These are phyloP conservation scores for Aspergillus melleus DNA, from an alignment of 2,329 filamentous ascomycete species.

Conservation along the genomic window DNA sequence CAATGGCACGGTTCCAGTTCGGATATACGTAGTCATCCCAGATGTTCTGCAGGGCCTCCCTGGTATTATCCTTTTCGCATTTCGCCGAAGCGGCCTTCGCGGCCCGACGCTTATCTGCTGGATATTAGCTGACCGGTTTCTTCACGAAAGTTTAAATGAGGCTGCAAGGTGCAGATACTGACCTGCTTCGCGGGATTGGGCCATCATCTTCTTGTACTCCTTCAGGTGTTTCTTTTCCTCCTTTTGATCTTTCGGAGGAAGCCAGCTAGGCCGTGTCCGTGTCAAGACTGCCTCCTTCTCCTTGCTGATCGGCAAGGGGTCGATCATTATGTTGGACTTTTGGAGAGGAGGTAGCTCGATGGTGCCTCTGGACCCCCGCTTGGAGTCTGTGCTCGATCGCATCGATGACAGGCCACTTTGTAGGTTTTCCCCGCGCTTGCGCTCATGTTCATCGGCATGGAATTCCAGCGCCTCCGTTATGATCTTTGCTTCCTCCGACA, in stretches of 20 bases:
- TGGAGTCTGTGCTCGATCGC: conserved; percentile 41
- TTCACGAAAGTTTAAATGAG: neutral
- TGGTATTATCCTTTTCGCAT: conserved; percentile 53
- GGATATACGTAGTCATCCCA: conserved; percentile 64
- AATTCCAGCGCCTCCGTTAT: conserved; percentile 61
- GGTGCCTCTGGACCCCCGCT: conserved; percentile 35
- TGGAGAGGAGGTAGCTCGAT: conserved; percentile 61
- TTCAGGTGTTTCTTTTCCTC: conserved; percentile 88
- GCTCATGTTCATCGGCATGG: conserved; percentile 53
- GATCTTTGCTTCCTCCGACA: conserved; percentile 61
- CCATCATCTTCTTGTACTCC: conserved; percentile 67
- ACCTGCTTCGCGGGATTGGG: conserved; percentile 59
- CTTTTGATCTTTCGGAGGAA: conserved; percentile 71
- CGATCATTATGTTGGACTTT: conserved; percentile 64
- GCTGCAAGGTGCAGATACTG: conserved; percentile 22
- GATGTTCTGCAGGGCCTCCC: conserved; percentile 57
- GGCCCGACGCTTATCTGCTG: conserved; percentile 50
- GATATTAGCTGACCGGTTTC: conserved; percentile 11
- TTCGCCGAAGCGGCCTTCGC: conserved; percentile 48
- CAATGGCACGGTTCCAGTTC: conserved; percentile 58
- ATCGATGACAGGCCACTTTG: conserved; percentile 44
- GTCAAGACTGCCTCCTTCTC: conserved; percentile 65
- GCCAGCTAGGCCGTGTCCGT: conserved; percentile 68
- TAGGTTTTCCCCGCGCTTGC: conserved; percentile 47
- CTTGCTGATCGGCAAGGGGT: conserved; percentile 65